Evolutionary conservation across 2,329 filamentous ascomycete genomes (phyloP).

Genomic region (Diplodia mutila): DNA sequence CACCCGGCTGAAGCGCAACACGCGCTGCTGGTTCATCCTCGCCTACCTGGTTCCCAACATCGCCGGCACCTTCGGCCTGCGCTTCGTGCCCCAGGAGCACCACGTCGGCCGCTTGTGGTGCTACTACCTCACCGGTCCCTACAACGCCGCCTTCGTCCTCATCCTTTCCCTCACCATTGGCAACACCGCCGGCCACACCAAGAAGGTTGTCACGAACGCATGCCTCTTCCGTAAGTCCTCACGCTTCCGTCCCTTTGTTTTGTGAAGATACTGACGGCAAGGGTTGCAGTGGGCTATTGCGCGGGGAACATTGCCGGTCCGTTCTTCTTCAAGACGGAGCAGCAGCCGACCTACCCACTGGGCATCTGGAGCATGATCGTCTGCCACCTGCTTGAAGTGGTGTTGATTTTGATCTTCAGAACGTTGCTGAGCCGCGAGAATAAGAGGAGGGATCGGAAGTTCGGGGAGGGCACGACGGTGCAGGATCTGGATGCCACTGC

Average conservation of each 20-base stretch:
- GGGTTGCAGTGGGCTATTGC: slow-evolving; percentile 55
- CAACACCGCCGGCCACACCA: slow-evolving; percentile 46
- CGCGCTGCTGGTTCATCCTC: slow-evolving; percentile 27
- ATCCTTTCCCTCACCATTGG: slow-evolving; percentile 55
- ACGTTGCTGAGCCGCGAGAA: slow-evolving; percentile 56
- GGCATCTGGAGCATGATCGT: slow-evolving; percentile 63
- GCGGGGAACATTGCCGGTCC: slow-evolving; percentile 65
- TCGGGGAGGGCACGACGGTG: slow-evolving; percentile 49
- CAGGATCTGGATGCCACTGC: slow-evolving; percentile 41
- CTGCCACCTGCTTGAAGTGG: slow-evolving; percentile 57
- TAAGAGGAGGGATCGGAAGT: slow-evolving; percentile 54
- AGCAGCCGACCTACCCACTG: slow-evolving; percentile 55
- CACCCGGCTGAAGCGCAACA: slow-evolving; percentile 9
- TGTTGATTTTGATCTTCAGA: slow-evolving; percentile 51
- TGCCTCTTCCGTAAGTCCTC: slow-evolving; percentile 52
- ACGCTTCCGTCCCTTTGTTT: background rate
- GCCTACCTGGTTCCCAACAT: slow-evolving; percentile 51
- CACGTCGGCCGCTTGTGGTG: slow-evolving; percentile 61
- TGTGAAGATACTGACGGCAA: background rate
- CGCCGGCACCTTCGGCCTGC: slow-evolving; percentile 61
- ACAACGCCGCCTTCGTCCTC: slow-evolving; percentile 59
- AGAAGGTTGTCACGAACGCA: slow-evolving; percentile 64
- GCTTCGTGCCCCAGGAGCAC: slow-evolving; percentile 56
- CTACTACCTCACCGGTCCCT: slow-evolving; percentile 61
- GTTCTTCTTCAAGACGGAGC: slow-evolving; percentile 63